Evolutionary conservation across 2,329 filamentous ascomycete species (phyloP).

Genomic region (Xylaria arbuscula): DNA sequence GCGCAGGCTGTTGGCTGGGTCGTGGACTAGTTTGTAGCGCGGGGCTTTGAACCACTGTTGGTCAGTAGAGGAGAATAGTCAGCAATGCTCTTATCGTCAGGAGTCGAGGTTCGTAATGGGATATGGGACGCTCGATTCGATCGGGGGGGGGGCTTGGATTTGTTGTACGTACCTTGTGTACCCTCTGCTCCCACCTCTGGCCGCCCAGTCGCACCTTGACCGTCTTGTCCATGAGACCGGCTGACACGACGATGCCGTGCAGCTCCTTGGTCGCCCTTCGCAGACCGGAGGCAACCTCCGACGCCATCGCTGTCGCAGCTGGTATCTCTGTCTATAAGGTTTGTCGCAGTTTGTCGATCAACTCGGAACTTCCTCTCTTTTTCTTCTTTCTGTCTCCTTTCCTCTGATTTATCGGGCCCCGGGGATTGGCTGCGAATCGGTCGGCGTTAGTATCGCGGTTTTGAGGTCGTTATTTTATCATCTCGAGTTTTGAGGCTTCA

Average conservation of each 20-base stretch:
- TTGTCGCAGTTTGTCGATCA: background rate
- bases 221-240: constrained; percentile 81
- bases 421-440: background rate
- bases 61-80: background rate
- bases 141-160: background rate
- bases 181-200: constrained; percentile 76
- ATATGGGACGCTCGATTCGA: too few species aligned
- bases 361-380: background rate
- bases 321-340: background rate
- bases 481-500: background rate
- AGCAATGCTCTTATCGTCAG: background rate
- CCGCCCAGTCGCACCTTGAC: constrained; percentile 80
- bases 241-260: constrained; percentile 79
- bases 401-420: background rate
- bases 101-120: background rate
- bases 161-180: constrained; percentile 71
- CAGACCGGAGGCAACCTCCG: constrained; percentile 46
- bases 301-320: constrained; percentile 18
- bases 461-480: constrained; percentile 9
- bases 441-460: background rate
- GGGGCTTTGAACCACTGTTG: constrained; percentile 72
- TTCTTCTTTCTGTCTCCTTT: background rate
- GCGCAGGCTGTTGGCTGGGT: constrained; percentile 78
- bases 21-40: constrained; percentile 77
- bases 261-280: constrained; percentile 62